Evolutionary conservation across 164 flowering plant species (phyloP).

Genomic region (Saururus chinensis): DNA sequence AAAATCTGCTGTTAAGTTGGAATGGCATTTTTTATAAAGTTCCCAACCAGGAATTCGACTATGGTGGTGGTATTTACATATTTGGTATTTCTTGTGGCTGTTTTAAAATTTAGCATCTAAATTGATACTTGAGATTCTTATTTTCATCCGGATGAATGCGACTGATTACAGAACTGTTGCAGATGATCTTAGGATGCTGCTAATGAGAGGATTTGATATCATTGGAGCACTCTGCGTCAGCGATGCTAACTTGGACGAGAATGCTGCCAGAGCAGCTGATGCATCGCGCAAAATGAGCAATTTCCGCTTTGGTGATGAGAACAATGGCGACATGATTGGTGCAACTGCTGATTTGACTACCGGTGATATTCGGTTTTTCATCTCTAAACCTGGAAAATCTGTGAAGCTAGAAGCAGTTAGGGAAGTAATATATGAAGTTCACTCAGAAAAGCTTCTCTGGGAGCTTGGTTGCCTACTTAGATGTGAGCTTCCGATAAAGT

Average conservation of each 20-base stretch:
- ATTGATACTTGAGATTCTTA: not conserved
- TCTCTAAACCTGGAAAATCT: constrained; percentile 20
- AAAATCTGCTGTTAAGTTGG: not conserved
- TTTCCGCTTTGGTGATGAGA: constrained; percentile 16
- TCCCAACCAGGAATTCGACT: not conserved
- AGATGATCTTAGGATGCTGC: constrained; percentile 55
- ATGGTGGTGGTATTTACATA: not conserved
- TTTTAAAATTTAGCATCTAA: not conserved
- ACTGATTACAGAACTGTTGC: constrained; percentile 4
- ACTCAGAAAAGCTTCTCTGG: constrained; percentile 59
- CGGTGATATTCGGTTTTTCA: constrained; percentile 37
- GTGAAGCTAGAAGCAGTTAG: constrained; percentile 21
- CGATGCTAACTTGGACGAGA: constrained; percentile 18
- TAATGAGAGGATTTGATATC: constrained; percentile 55
- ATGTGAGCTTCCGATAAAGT: constrained; percentile 49
- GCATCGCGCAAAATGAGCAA: constrained; percentile 35
- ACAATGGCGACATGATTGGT: constrained; percentile 28
- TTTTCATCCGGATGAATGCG: not conserved
- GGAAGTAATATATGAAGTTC: constrained; percentile 41
- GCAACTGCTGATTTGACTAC: constrained; percentile 39
- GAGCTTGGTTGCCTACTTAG: constrained; percentile 67
- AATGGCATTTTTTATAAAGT: not conserved
- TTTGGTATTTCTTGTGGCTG: not conserved
- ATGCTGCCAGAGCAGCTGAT: constrained; percentile 37
- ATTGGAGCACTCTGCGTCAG: constrained; percentile 51